Evolutionary conservation across 2,329 filamentous ascomycete genomes (phyloP).

Genomic region (Purpureocillium takamizusanense): DNA sequence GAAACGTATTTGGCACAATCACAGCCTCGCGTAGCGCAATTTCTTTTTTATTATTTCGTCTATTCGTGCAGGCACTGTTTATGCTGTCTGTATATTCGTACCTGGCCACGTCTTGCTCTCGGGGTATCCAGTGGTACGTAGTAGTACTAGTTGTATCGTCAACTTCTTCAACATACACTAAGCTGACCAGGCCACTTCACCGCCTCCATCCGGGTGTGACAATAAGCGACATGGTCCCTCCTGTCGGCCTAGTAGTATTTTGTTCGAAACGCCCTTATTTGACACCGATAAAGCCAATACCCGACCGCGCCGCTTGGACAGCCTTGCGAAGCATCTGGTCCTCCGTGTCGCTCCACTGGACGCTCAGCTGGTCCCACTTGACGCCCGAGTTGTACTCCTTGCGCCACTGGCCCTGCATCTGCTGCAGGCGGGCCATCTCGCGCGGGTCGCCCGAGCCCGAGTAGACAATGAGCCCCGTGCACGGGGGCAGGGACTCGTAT

Average conservation of each 20-base stretch:
- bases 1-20: too few relatives aligned
- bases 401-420: slow-evolving; percentile 50
- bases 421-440: slow-evolving; percentile 53
- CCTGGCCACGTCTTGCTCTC: too few relatives aligned
- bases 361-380: slow-evolving; percentile 58
- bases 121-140: too few relatives aligned
- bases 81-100: too few relatives aligned
- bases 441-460: slow-evolving; percentile 61
- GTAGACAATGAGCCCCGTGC: slow-evolving; percentile 56
- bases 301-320: slow-evolving; percentile 46
- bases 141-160: too few relatives aligned
- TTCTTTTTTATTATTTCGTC: too few relatives aligned
- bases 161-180: too few relatives aligned
- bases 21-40: too few relatives aligned
- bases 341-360: slow-evolving; percentile 60
- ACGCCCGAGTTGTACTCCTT: slow-evolving; percentile 55
- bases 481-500: slow-evolving; percentile 50
- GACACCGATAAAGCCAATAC: slow-evolving; percentile 55
- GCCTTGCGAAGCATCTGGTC: slow-evolving; percentile 53
- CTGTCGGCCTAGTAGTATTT: neutral
- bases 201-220: too few relatives aligned
- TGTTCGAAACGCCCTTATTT: slow-evolving; percentile 34
- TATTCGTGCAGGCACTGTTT: too few relatives aligned
- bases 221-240: too few relatives aligned
- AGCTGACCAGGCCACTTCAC: too few relatives aligned